Evolutionary conservation across 2,329 filamentous ascomycete species (phyloP), one percentile per base, ranked within the genome.

Genomic region (Acephala macrosclerotiorum): DNA sequence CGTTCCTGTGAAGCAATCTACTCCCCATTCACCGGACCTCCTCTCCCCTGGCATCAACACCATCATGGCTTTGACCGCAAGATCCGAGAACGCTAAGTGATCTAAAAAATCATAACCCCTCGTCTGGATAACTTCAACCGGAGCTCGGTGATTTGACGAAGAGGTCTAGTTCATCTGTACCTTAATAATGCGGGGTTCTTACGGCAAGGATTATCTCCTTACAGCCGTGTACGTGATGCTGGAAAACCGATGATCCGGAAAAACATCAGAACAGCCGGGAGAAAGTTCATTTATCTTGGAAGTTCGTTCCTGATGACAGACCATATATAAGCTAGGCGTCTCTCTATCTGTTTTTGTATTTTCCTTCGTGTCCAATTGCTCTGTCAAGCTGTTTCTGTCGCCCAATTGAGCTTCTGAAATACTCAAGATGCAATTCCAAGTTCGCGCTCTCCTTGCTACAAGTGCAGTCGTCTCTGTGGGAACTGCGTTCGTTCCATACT

Each of bases 401-500:
- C 38, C 16, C 20, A 38, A 51, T 56, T 56, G 25, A 36, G 33
- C 16, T 40, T 26, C 20, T 2, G 42, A 58, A 9, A 22, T 9
- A 12, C 8, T 58, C 47, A 64, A 51, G 22, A 69, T 69, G 67
- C 59, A 63, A 20, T 57, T 69, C 45, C 25, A 60, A 14, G 38
- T 55, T 40, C 25, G 65, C 20, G 18, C 56, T 42, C 60, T 70
- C 2, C 51, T 70, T 22, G 58, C 64, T 64, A 57, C 53, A 4
- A 61, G 64, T 61, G 68, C 57, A 20, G 36, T 58, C n/a, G 65
- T 58, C 51, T 38, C 45, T 42, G 26, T 33, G 29, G 29, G 29
- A 33, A 33, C 58, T 12, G 26, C 60, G 29, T 75, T 73, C 73
- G 62, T 83, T 47, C 77, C 78, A 36, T 80, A 81, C 42, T 88